Conservation (phyloP, 1,284 basidiomycete genomes). For the Pyrrhoderma noxium region DNA sequence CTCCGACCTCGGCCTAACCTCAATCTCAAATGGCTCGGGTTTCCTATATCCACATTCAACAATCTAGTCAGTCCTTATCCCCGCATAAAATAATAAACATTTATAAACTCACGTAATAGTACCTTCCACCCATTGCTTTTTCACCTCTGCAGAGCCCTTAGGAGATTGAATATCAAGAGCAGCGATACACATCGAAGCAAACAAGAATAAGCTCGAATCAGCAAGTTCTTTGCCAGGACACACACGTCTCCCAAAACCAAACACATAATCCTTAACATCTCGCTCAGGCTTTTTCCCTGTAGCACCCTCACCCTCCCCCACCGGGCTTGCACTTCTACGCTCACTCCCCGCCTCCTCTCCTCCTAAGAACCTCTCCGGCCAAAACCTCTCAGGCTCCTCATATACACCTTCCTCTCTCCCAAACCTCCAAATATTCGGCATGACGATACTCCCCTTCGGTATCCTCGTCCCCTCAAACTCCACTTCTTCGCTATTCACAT, state of each 20-base stretch:
- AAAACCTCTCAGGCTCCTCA: constrained; percentile 24
- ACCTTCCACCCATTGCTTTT: constrained; percentile 2
- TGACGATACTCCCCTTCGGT: constrained; percentile 5
- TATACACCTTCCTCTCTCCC: constrained; percentile 9
- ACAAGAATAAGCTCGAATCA: constrained; percentile 18
- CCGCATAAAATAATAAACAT: neutral
- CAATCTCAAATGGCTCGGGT: constrained; percentile 21
- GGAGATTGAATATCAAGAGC: constrained; percentile 4
- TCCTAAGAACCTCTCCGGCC: constrained; percentile 23
- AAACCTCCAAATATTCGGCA: constrained; percentile 9
- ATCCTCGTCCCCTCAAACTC: constrained; percentile 2
- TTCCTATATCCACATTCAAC: constrained; percentile 14
- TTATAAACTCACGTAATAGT: constrained; percentile 10
- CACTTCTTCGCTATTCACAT: constrained; percentile 8
- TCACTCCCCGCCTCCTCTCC: too few relatives aligned
- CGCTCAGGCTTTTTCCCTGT: neutral
- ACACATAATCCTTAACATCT: constrained; percentile 10
- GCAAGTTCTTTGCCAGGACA: constrained; percentile 19
- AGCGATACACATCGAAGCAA: constrained; percentile 9
- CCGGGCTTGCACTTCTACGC: too few relatives aligned
- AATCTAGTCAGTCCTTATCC: neutral
- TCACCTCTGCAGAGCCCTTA: neutral
- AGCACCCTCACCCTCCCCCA: too few relatives aligned
- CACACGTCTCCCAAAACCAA: constrained; percentile 13
- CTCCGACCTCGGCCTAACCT: constrained; percentile 20